Evolutionary conservation across 2,329 filamentous ascomycete genomes (phyloP), one percentile per base, ranked within the genome.

Genomic region (Trichoderma cornu-damae): DNA sequence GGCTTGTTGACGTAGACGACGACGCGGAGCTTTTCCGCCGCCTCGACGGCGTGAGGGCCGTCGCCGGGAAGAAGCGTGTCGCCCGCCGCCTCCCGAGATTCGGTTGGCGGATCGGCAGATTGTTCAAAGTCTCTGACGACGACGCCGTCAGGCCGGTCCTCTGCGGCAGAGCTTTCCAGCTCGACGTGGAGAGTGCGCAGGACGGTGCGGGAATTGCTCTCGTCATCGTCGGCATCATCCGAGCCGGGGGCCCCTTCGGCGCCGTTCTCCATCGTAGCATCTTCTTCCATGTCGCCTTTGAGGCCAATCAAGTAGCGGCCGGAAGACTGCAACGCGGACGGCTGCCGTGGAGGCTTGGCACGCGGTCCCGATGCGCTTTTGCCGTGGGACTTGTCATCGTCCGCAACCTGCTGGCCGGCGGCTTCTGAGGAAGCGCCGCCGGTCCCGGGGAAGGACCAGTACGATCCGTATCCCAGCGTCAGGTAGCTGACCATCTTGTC

Each of bases 1-100:
- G 89, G 89, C 22, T 80, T 81, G 68, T 85, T 84, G 44, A 86
- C 81, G 66, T 91, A 92, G 49, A 91, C 80, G 6, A 91, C 80
- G 1, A 89, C 85, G 1, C 86, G 82, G 40, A 91, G 70, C 63
- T 79, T 82, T 59, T 77, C 75, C 2, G 75, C 73, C 65, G 81
- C 82, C 66, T 79, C 81, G 58, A 74, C 71, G 61, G 83, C 79
- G 62, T 80, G 80, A 2, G 68, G 68, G 51, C 66, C 64, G 43
- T 66, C 69, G 8, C 68, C 67, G 2, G 67, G 67, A 11, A 67
- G 67, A 11, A 69, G 61, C 63, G 69, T 67, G 30, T 67, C 70
- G 14, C 71, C 70, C 20, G 68, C 61, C 30, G 71, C 66, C 52
- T 73, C 66, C 52, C 73, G 72, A 8, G 67, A 70, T 57, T 68